phyloP scores from a whole-genome alignment of 805 yeast species.

The Wickerhamiella kurtzmanii region DNA sequence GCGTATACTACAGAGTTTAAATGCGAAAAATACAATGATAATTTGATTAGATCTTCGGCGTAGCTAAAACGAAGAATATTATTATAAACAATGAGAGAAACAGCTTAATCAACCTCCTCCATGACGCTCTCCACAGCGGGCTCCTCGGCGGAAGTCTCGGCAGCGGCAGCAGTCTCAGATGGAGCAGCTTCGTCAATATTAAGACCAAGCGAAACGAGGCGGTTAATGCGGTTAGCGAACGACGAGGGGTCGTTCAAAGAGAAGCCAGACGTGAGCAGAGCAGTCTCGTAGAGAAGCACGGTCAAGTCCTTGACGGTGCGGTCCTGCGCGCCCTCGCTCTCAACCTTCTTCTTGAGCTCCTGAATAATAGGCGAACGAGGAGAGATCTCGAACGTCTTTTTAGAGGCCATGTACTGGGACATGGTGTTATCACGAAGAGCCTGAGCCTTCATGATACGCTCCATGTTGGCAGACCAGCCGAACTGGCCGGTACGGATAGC shows the following conservation, averaged over 20 bases:
- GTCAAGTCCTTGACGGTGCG: slow-evolving; percentile 97
- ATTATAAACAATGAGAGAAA: background rate
- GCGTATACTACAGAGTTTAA: too few relatives aligned
- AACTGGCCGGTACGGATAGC: slow-evolving; percentile 99
- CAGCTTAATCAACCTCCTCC: slow-evolving; percentile 91
- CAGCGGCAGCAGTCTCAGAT: slow-evolving; percentile 24
- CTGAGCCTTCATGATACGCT: slow-evolving; percentile 99
- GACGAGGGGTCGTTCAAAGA: slow-evolving; percentile 96
- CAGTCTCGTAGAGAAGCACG: slow-evolving; percentile 91
- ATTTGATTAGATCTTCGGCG: background rate
- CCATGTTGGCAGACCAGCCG: slow-evolving; percentile 99
- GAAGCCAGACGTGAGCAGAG: slow-evolving; percentile 97
- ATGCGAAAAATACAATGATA: too few relatives aligned
- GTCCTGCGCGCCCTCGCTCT: slow-evolving; percentile 93
- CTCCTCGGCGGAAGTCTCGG: slow-evolving; percentile 37
- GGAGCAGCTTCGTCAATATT: slow-evolving; percentile 63
- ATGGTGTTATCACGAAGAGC: slow-evolving; percentile 96
- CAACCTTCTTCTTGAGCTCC: slow-evolving; percentile 94
- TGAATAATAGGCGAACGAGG: slow-evolving; percentile 90
- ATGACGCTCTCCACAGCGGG: slow-evolving; percentile 82
- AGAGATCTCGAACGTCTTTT: slow-evolving; percentile 97
- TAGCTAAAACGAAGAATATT: background rate
- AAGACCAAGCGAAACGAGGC: slow-evolving; percentile 94
- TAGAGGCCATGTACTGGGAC: slow-evolving; percentile 99
- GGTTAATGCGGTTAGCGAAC: slow-evolving; percentile 94